phyloP scores from a whole-genome alignment of 2,329 filamentous ascomycete species.

The Westerdykella aurantiaca region DNA sequence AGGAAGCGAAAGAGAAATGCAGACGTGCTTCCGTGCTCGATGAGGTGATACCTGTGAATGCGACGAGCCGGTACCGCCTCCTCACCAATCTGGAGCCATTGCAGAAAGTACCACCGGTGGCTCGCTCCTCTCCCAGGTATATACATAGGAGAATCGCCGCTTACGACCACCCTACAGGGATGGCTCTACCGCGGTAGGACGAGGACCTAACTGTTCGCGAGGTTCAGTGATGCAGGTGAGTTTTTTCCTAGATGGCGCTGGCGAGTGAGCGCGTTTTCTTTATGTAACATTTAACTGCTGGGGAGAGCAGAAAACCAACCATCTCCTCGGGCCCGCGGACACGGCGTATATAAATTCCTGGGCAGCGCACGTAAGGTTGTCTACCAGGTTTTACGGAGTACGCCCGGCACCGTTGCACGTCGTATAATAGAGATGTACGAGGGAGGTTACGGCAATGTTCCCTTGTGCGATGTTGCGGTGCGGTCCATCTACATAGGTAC shows the following conservation, averaged over 20 bases:
- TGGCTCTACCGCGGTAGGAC: too few species aligned
- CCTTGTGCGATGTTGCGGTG: too few species aligned
- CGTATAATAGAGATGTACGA: too few species aligned
- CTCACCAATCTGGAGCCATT: not conserved
- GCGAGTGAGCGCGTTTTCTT: slow-evolving; percentile 11
- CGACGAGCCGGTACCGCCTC: slow-evolving; percentile 5
- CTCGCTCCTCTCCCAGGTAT: slow-evolving; percentile 1
- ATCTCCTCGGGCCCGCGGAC: slow-evolving; percentile 22
- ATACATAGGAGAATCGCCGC: not conserved
- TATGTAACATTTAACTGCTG: slow-evolving; percentile 19
- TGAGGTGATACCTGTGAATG: not conserved
- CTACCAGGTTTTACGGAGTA: too few species aligned
- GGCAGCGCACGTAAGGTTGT: too few species aligned
- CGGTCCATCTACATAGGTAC: too few species aligned
- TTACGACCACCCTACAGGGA: not conserved
- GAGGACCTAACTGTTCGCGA: not conserved
- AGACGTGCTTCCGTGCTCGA: not conserved
- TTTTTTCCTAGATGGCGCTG: not conserved
- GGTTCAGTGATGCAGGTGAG: not conserved
- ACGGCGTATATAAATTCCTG: too few species aligned
- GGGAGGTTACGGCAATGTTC: too few species aligned
- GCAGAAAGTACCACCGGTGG: not conserved
- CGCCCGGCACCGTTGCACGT: too few species aligned
- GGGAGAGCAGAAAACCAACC: slow-evolving; percentile 1
- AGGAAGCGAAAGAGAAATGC: not conserved